Percentiles rank a stretch among this genome's conserved stretches.
These are phyloP conservation scores for Chaetomiaceae sp. DNA, from an alignment of 2,329 filamentous ascomycete species.

Conservation along the genomic window DNA sequence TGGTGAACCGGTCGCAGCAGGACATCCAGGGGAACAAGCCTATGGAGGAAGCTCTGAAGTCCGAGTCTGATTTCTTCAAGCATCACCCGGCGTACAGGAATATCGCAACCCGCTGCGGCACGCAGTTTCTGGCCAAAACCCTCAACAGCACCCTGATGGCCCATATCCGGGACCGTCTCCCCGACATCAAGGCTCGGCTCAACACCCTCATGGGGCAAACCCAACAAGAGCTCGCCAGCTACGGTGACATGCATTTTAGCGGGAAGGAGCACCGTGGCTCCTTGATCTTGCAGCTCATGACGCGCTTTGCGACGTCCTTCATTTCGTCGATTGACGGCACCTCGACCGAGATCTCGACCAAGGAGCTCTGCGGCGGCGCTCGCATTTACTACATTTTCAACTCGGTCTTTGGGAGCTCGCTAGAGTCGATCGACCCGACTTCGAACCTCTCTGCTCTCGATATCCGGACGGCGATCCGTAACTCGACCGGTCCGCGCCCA, in stretches of 20 bases:
- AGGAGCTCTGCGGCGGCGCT: slow-evolving; percentile 90
- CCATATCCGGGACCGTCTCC: slow-evolving; percentile 90
- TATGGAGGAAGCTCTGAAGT: slow-evolving; percentile 83
- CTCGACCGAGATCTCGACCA: slow-evolving; percentile 96
- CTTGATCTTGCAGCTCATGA: slow-evolving; percentile 95
- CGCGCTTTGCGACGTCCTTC: slow-evolving; percentile 93
- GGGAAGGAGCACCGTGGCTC: slow-evolving; percentile 95
- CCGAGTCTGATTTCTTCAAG: slow-evolving; percentile 91
- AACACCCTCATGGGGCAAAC: slow-evolving; percentile 99
- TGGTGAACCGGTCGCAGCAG: slow-evolving; percentile 96
- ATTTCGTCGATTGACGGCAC: slow-evolving; percentile 98
- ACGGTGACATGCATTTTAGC: slow-evolving; percentile 95
- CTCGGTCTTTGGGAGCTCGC: slow-evolving; percentile 92
- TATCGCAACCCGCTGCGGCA: slow-evolving; percentile 89
- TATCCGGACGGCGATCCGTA: slow-evolving; percentile 94
- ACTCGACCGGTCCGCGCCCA: slow-evolving; percentile 91
- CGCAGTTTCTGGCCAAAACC: slow-evolving; percentile 88
- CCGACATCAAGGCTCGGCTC: slow-evolving; percentile 94
- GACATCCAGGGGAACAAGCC: slow-evolving; percentile 95
- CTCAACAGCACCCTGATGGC: slow-evolving; percentile 92
- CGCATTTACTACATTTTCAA: slow-evolving; percentile 99
- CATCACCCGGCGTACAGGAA: slow-evolving; percentile 97
- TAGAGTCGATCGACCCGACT: slow-evolving; percentile 94
- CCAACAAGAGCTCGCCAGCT: slow-evolving; percentile 95
- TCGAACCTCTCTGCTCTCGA: slow-evolving; percentile 90